Base-by-base conservation (phyloP, 2,329 filamentous ascomycete genomes). In the Fusarium pseudoanthophilum region DNA sequence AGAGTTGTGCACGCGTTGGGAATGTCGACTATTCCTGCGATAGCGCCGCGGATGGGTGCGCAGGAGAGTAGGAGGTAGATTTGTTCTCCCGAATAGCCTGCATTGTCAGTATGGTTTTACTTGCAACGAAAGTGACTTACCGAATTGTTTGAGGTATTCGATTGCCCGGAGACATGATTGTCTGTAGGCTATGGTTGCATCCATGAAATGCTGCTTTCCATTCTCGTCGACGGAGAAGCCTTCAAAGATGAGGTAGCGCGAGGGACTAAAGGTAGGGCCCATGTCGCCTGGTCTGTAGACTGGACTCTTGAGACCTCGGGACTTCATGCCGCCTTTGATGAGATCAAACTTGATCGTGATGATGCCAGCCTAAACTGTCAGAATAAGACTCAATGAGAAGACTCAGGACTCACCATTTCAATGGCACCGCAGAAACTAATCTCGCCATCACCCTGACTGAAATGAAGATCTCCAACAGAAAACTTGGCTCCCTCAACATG, bases 291-390 rank as follows among this genome's bases (percentile, higher is more conserved):
- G 93, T 0, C 93, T 92, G 77, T 96, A 97, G 0, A 97, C 95
- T 0, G 94, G 94, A 0, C 95, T 92, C 81, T 94, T 95, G 83
- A 97, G 91, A 1, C 87, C 92, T 59, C 97, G 83, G 39, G 94
- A 88, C 49, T 86, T 86, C 79, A 97, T 88, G 26, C 95, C 95
- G 73, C 90, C 88, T 81, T 96, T 97, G 86, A 97, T 91, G 21
- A 97, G 92, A 56, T 89, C 91, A 85, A 97, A 95, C 78, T 96
- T 97, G 82, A 97, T 89, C 6, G 95, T 97, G 76, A 97, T 97
- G 48, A 94, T 86, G 9, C 95, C 95, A 0, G 95, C 94, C 72
- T 74, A 10, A 1, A 7, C 1, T 4, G 55, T 74, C 20, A 74
- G 71, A 1, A 9, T 2, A 9, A 2, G 6, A 16, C 4, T 16